Evolutionary conservation across 495 filamentous ascomycete genomes (phyloP).

Genomic region (Hamigera avellanea): DNA sequence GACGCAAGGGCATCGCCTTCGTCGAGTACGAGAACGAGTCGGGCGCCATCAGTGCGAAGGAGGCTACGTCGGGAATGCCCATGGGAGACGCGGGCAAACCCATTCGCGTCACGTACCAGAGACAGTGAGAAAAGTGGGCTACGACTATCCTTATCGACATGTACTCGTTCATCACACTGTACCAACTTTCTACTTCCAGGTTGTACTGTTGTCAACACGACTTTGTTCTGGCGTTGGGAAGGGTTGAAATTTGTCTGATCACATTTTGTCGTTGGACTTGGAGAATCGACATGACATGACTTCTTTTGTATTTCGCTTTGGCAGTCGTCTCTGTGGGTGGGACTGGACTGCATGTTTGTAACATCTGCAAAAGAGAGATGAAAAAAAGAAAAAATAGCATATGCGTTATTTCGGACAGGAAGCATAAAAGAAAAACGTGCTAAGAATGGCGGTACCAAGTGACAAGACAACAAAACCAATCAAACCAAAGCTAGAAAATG

Average conservation of each 20-base stretch:
- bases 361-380: no score
- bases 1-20: constrained; percentile 83
- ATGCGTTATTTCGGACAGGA: no score
- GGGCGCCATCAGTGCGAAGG: constrained; percentile 89
- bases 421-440: constrained; percentile 10
- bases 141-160: not conserved
- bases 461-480: constrained; percentile 3
- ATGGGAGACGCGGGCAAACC: constrained; percentile 58
- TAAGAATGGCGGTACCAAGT: not conserved
- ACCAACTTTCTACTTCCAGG: no score
- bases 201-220: no score
- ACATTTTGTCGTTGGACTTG: not conserved
- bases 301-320: no score
- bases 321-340: no score
- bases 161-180: no score
- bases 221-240: constrained; percentile 25
- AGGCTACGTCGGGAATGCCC: constrained; percentile 82
- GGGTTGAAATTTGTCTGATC: constrained; percentile 6
- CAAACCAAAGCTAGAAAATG: constrained; percentile 58
- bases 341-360: no score
- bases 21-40: constrained; percentile 89
- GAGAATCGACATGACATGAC: not conserved
- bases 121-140: constrained; percentile 47
- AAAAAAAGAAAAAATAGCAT: no score
- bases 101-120: constrained; percentile 84